phyloP scores from a whole-genome alignment of 352 stramenopile genomes.

The Blastocystis sp. region DNA sequence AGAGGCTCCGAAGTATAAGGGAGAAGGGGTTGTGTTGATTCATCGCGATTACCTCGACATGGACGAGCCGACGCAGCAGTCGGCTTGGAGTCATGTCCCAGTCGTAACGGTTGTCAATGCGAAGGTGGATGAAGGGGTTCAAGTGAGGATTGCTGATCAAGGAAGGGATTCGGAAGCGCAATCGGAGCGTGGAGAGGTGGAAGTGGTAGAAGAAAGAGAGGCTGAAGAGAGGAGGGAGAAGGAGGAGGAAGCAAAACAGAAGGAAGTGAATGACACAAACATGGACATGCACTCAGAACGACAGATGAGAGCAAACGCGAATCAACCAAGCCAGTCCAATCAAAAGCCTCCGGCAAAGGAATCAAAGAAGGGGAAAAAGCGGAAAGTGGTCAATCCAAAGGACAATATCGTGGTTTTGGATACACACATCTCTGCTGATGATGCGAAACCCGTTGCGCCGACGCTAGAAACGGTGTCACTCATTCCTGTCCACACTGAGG shows the following conservation, averaged over 20 bases:
- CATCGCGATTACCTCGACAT: background rate
- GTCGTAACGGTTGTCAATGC: too few species aligned
- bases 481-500: background rate
- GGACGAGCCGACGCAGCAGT: background rate
- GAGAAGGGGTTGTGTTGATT: background rate
- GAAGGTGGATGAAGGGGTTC: too few species aligned
- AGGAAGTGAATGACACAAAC: too few species aligned
- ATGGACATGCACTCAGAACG: too few species aligned
- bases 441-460: background rate
- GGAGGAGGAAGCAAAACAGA: too few species aligned
- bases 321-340: too few species aligned
- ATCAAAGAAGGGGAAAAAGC: background rate
- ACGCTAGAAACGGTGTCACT: background rate
- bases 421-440: background rate
- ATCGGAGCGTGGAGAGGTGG: background rate
- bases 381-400: background rate
- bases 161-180: background rate
- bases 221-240: background rate
- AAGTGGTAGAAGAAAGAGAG: background rate
- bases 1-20: too few species aligned
- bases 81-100: background rate
- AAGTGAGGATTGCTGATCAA: too few species aligned
- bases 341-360: background rate
- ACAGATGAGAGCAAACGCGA: background rate
- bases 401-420: background rate